Evolutionary conservation across 768 basidiomycete species (phyloP).

Genomic region (Tephrocybe sp.): DNA sequence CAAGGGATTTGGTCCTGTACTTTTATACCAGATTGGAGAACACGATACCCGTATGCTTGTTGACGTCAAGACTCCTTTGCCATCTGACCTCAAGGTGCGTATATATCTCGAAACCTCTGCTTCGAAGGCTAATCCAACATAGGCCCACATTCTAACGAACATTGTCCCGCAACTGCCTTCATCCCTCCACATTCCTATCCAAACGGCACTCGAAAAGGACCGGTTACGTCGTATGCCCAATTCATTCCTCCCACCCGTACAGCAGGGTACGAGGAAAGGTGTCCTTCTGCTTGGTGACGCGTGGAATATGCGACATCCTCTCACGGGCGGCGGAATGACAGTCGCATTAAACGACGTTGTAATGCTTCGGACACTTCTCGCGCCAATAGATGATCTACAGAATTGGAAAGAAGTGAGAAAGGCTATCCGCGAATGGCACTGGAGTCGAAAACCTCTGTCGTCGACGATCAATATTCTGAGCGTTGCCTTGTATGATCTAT

Average conservation of each 20-base stretch:
- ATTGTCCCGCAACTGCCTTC: constrained; percentile 82
- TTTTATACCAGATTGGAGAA: constrained; percentile 88
- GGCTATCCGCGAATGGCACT: constrained; percentile 74
- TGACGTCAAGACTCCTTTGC: constrained; percentile 82
- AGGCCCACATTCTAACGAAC: constrained; percentile 69
- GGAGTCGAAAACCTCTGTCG: constrained; percentile 78
- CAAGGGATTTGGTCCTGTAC: constrained; percentile 79
- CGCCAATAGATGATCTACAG: constrained; percentile 36
- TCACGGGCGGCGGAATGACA: constrained; percentile 98
- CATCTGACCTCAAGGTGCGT: constrained; percentile 74
- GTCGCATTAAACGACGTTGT: constrained; percentile 89
- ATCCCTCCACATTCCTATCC: constrained; percentile 62
- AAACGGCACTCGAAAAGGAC: constrained; percentile 69
- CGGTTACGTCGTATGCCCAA: constrained; percentile 93
- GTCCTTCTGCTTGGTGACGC: constrained; percentile 89
- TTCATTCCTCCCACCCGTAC: constrained; percentile 80
- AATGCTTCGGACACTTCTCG: constrained; percentile 61
- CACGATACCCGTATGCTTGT: constrained; percentile 92
- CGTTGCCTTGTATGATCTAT: constrained; percentile 90
- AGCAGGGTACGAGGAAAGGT: constrained; percentile 70
- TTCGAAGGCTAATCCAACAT: background rate
- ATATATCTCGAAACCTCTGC: background rate
- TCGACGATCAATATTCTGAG: constrained; percentile 91
- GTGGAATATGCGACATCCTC: constrained; percentile 98
- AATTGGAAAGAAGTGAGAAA: constrained; percentile 52